Evolutionary conservation across 2,329 filamentous ascomycete genomes (phyloP).

Genomic region (Fusarium anguioides): DNA sequence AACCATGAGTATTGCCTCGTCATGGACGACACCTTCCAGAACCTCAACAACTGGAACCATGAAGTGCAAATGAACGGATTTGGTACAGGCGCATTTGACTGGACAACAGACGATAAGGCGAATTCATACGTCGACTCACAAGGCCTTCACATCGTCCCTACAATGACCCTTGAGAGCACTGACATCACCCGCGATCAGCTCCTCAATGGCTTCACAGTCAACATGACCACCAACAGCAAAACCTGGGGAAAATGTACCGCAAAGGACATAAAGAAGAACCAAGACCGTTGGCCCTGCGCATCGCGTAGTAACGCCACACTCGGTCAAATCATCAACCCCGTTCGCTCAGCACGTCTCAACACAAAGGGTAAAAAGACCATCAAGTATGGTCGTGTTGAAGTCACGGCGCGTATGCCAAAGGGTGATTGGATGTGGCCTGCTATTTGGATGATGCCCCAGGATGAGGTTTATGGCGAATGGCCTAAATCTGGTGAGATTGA

Average conservation of each 20-base stretch:
- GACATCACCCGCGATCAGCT: constrained; percentile 50
- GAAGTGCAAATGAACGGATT: constrained; percentile 56
- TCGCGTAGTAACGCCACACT: constrained; percentile 56
- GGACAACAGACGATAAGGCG: constrained; percentile 59
- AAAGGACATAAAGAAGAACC: constrained; percentile 19
- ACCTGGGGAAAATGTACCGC: constrained; percentile 53
- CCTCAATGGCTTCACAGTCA: constrained; percentile 54
- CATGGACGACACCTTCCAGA: constrained; percentile 41
- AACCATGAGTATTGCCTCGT: constrained; percentile 42
- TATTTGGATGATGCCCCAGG: constrained; percentile 58
- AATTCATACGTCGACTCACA: constrained; percentile 60
- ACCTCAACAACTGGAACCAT: constrained; percentile 58
- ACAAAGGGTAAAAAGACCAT: constrained; percentile 60
- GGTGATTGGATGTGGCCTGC: constrained; percentile 68
- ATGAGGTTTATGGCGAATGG: constrained; percentile 61
- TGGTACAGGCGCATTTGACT: constrained; percentile 61
- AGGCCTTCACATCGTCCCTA: constrained; percentile 63
- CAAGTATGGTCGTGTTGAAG: constrained; percentile 63
- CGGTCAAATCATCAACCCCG: constrained; percentile 60
- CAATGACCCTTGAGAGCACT: constrained; percentile 53
- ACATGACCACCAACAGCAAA: constrained; percentile 54
- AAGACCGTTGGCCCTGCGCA: constrained; percentile 48
- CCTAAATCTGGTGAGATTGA: constrained; percentile 65
- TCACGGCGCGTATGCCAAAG: constrained; percentile 62
- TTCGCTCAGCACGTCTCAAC: constrained; percentile 56